These are phyloP conservation scores for Henckelia pumila DNA, from an alignment of 257 asterid genomes.

Conservation along the genomic window DNA sequence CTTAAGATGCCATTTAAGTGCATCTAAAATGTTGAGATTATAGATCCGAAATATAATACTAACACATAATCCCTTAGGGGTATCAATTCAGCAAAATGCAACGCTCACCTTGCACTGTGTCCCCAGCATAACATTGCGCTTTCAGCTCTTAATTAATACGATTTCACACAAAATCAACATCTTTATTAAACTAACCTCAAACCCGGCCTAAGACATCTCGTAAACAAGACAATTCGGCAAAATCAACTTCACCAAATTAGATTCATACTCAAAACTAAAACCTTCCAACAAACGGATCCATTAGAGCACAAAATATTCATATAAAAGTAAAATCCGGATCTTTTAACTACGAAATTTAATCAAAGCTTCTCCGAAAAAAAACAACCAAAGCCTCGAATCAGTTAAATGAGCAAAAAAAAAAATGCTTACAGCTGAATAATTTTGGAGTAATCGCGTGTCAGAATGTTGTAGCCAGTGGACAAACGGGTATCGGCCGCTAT, in stretches of 20 bases:
- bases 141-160: not conserved
- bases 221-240: constrained; percentile 1
- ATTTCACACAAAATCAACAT: not conserved
- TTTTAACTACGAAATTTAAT: not conserved
- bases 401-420: not conserved
- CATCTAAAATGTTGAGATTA: not conserved
- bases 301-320: not conserved
- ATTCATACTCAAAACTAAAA: constrained; percentile 7
- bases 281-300: not conserved
- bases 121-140: not conserved
- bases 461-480: constrained; percentile 77
- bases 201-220: not conserved
- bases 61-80: not conserved
- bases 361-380: not conserved
- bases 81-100: not conserved
- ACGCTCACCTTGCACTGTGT: not conserved
- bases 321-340: not conserved
- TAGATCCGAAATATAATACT: not conserved
- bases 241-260: not conserved
- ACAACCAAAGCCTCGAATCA: not conserved
- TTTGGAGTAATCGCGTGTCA: constrained; percentile 95
- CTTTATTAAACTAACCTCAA: constrained; percentile 2
- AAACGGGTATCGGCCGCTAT: constrained; percentile 91
- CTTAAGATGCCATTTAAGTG: not conserved
- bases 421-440: constrained; percentile 61